A percentile compares a stretch with the other conserved stretches of the same genome.
Evolutionary conservation across 2,329 filamentous ascomycete genomes (phyloP).

Genomic region (Chrysoporthe austroafricana): DNA sequence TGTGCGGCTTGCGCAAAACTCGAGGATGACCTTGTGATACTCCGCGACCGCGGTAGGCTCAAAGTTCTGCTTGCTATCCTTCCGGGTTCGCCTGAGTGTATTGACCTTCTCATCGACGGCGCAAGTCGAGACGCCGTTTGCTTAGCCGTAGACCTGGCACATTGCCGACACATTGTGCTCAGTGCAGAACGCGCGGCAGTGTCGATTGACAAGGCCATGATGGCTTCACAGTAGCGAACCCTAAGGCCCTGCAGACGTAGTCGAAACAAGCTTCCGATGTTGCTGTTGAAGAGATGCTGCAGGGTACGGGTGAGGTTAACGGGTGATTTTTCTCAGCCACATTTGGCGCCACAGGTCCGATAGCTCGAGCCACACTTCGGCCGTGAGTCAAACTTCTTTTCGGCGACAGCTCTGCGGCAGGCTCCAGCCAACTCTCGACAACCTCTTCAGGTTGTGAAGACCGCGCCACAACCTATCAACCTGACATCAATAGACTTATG

Average conservation of each 20-base stretch:
- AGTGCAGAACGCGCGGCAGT: conserved; percentile 27
- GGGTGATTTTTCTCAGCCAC: conserved; percentile 12
- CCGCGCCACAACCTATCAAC: conserved; percentile 13
- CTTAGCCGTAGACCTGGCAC: conserved; percentile 20
- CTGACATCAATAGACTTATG: conserved; percentile 23
- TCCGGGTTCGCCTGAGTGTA: conserved; percentile 22
- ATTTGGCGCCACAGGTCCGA: conserved; percentile 9
- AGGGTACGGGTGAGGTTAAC: conserved; percentile 9
- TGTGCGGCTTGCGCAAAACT: conserved; percentile 23
- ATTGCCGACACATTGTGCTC: conserved; percentile 29
- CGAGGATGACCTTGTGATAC: conserved; percentile 19
- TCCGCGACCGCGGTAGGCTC: conserved; percentile 4
- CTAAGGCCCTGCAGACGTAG: background rate
- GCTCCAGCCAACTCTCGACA: conserved; percentile 4
- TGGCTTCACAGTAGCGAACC: background rate
- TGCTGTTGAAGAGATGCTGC: background rate
- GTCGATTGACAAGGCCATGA: conserved; percentile 27
- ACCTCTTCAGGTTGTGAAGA: conserved; percentile 17
- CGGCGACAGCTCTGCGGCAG: background rate
- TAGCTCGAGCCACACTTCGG: conserved; percentile 11
- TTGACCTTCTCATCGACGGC: conserved; percentile 16
- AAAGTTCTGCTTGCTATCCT: conserved; percentile 13
- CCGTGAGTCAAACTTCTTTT: conserved; percentile 16
- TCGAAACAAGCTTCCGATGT: background rate
- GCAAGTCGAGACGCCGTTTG: conserved; percentile 21